Evolutionary conservation across 176 grass and related monocot genomes (phyloP), one percentile per base, ranked within the genome.

Genomic region (Avena eriantha): DNA sequence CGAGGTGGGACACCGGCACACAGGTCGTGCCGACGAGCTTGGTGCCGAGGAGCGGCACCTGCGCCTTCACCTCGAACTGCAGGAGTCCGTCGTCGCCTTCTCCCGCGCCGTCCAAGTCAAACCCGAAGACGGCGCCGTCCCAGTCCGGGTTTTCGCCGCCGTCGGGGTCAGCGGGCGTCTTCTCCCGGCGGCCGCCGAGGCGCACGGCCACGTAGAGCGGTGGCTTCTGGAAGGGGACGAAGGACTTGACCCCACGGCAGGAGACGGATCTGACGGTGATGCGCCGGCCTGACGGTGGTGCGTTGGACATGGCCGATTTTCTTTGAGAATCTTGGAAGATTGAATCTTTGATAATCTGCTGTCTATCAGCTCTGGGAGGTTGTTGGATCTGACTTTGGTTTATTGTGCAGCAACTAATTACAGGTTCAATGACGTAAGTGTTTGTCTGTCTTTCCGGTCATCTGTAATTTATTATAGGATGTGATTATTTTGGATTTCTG

Each of bases 71-170:
- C 78, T 94, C 77, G 65, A 94, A 90, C 84, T 71, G 50, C 78
- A 94, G 84, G 61, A 91, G 45, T 0, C 19, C 73, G 51, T 29
- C 31, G 10, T 50, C 78, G 0, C 83, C n/a, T 23, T 10, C 5
- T 7, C 12, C 17, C 36, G 26, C 22, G 2, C 33, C 36, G 85
- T 54, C 55, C 54, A 94, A 36, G 56, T 94, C 66, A 73, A 92
- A 94, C 11, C 47, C 80, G 83, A 94, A 73, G 29, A 64, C 83
- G 36, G 70, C 80, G 39, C 45, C 75, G 1, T 94, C 90, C 93
- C 93, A 94, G 70, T 92, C 93, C 24, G 90, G 87, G 72, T 83
- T 85, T 56, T 86, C 90, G 48, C 93, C 93, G 88, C 88, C 80
- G 76, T 39, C 77, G 39, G 90, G 3, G 77, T 94, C 93, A 41